Conservation (phyloP, 2,329 filamentous ascomycete species). For the Metarhizium album region DNA sequence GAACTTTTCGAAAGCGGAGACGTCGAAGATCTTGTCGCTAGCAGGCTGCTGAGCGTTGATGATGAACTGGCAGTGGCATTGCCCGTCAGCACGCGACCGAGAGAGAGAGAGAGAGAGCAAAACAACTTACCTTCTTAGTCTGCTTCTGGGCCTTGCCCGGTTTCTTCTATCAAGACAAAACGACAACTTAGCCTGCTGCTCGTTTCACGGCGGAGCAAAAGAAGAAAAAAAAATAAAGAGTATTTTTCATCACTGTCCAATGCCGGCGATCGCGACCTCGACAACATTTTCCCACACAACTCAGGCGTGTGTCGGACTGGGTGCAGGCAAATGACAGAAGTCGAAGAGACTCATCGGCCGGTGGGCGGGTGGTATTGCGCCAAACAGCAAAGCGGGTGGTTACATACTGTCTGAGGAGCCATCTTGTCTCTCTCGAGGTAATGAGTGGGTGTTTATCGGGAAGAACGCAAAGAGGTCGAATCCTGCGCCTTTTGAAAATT, state of each 20-base stretch:
- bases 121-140: constrained; percentile 63
- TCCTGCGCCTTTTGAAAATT: constrained; percentile 62
- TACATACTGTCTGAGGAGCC: constrained; percentile 85
- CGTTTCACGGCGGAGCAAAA: constrained; percentile 18
- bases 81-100: background rate
- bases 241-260: too few species aligned
- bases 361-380: constrained; percentile 1
- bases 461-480: constrained; percentile 56
- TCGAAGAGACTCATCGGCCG: background rate
- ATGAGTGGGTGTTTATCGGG: constrained; percentile 16
- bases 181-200: constrained; percentile 94
- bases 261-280: too few species aligned
- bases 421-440: constrained; percentile 53
- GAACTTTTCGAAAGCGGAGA: constrained; percentile 99
- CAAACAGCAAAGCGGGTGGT: constrained; percentile 89
- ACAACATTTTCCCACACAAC: too few species aligned
- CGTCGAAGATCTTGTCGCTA: constrained; percentile 99
- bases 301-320: background rate
- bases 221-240: too few species aligned
- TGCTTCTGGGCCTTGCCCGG: constrained; percentile 63
- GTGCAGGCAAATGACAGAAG: background rate
- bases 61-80: constrained; percentile 68
- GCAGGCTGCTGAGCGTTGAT: constrained; percentile 99
- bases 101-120: background rate
- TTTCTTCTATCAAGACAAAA: constrained; percentile 45